Base-by-base conservation (phyloP, 2,329 filamentous ascomycete species). In the Sporothrix inflata region DNA sequence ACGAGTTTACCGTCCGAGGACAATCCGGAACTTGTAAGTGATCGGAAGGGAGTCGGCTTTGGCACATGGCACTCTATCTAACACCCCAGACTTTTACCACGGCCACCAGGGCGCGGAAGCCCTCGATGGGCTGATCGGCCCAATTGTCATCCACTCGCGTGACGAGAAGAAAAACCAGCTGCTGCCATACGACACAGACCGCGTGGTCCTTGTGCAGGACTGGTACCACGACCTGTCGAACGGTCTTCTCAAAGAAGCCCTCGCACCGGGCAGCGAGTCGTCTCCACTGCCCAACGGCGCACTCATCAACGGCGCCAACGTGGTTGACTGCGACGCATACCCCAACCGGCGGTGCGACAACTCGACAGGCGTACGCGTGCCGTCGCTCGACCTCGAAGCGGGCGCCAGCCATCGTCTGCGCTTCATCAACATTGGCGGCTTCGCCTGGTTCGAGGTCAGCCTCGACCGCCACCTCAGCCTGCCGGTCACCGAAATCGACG, bases 61-160 rank as follows among this genome's bases (percentile, higher is more conserved):
- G 30, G 30, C 53, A 19, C n/a, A n/a, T n/a, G n/a, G n/a, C n/a
- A n/a, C n/a, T n/a, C n/a, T n/a, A n/a, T n/a, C n/a, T n/a, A n/a
- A n/a, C n/a, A n/a, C n/a, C n/a, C n/a, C n/a, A 84, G 77, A 93
- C 79, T 94, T 92, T 91, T 94, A 94, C 75, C 91, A 93, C 78
- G 91, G 89, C 4, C 91, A 93, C 78, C 85, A 86, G 30, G 84
- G 85, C 73, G 89, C 86, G 21, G 91, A 92, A 77, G 92, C 92
- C 73, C 89, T 91, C 1, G 91, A 93, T 78, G 91, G 91, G 9
- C 70, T 77, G 12, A 86, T 89, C 16, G 88, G 87, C 0, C 85
- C 90, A 0, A 80, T 91, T 53, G 86, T 91, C 71, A 83, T 91
- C 11, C 87, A 92, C 68, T 82, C 84, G 14, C 90, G 89, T 0